Percentiles rank a stretch among this genome's conserved stretches.
These are phyloP conservation scores for Torulaspora quercuum DNA, from an alignment of 805 yeast genomes.

Conservation along the genomic window DNA sequence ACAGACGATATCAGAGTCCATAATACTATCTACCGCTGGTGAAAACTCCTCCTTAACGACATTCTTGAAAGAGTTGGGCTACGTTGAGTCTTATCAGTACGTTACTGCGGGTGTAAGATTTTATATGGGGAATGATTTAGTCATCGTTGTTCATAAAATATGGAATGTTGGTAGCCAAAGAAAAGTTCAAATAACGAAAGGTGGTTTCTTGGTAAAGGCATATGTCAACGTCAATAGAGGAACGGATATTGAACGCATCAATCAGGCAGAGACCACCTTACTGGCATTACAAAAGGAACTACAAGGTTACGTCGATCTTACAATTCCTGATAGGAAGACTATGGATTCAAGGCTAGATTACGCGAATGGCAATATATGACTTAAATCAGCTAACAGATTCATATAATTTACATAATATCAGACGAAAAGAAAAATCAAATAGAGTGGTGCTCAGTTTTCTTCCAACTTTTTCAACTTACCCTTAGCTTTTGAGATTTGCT, in stretches of 20 bases:
- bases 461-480: conserved; percentile 38
- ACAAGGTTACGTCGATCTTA: conserved; percentile 62
- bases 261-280: conserved; percentile 61
- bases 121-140: conserved; percentile 30
- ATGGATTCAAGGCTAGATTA: conserved; percentile 70
- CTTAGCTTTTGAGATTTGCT: conserved; percentile 65
- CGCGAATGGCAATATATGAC: conserved; percentile 13
- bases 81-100: conserved; percentile 48
- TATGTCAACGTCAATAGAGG: conserved; percentile 66
- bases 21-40: conserved; percentile 32
- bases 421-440: conserved; percentile 2
- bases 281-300: conserved; percentile 61
- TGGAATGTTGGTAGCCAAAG: conserved; percentile 32
- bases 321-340: conserved; percentile 69
- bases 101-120: conserved; percentile 32
- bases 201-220: conserved; percentile 55
- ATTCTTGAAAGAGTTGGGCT: conserved; percentile 64
- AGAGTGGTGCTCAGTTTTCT: conserved; percentile 21
- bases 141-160: conserved; percentile 28
- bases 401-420: conserved; percentile 14
- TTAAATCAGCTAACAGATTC: conserved; percentile 1
- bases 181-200: conserved; percentile 51
- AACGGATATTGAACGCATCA: conserved; percentile 71
- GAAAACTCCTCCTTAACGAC: conserved; percentile 35
- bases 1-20: conserved; percentile 63